Evolutionary conservation across 2,329 filamentous ascomycete genomes (phyloP).

Genomic region (Trichocomaceae sp.): DNA sequence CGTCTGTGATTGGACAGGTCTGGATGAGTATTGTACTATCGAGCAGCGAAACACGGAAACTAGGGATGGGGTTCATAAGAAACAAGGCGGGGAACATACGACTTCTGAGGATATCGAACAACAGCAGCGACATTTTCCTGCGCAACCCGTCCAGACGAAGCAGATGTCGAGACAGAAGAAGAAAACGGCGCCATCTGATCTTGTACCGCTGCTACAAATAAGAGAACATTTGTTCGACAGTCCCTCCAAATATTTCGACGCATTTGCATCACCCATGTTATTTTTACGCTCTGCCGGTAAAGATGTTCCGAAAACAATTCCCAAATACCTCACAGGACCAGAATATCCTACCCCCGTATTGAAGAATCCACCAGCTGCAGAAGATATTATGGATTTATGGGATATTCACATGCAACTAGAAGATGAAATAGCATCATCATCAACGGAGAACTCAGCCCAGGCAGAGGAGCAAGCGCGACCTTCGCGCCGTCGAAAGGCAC

Average conservation of each 20-base stretch:
- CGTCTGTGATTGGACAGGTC: conserved; percentile 33
- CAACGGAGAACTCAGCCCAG: not conserved
- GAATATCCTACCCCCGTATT: conserved; percentile 30
- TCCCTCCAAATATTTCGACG: conserved; percentile 37
- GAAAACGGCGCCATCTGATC: conserved; percentile 22
- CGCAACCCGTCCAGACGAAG: conserved; percentile 15
- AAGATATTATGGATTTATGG: conserved; percentile 12
- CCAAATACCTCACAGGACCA: conserved; percentile 28
- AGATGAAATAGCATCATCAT: not conserved
- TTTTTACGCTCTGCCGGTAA: conserved; percentile 38
- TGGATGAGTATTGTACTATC: conserved; percentile 36
- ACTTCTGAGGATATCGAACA: not conserved
- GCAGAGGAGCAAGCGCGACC: conserved; percentile 9
- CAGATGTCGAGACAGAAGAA: conserved; percentile 10
- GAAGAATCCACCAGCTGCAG: conserved; percentile 9
- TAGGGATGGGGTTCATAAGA: not conserved
- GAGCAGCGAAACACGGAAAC: conserved; percentile 4
- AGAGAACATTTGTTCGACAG: conserved; percentile 31
- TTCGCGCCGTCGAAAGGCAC: conserved; percentile 29
- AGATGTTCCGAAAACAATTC: conserved; percentile 31
- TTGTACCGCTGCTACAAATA: conserved; percentile 31
- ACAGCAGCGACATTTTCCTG: not conserved
- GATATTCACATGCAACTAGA: conserved; percentile 12
- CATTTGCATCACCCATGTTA: conserved; percentile 38
- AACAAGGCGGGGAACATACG: not conserved